Evolutionary conservation across 129 eudicot genomes (phyloP).

Genomic region (Sambucus nigra): DNA sequence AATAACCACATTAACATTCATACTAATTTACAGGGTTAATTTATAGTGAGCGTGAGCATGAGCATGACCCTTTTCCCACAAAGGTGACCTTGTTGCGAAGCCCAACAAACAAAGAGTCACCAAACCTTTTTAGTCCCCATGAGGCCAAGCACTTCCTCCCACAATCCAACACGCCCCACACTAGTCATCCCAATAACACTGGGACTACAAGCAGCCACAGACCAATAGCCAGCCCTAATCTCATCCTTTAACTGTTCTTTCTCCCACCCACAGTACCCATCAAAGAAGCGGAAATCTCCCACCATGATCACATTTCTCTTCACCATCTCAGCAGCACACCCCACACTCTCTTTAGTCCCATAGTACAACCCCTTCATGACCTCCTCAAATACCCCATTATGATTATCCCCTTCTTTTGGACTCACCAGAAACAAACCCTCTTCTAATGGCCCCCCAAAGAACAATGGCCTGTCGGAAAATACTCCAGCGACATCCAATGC

Average conservation of each 20-base stretch:
- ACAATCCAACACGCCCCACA: slow-evolving; percentile 67
- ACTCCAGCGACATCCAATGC: slow-evolving; percentile 43
- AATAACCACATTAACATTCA: no score
- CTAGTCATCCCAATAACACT: slow-evolving; percentile 56
- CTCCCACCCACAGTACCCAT: slow-evolving; percentile 99
- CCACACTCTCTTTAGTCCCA: slow-evolving; percentile 78
- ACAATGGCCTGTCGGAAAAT: slow-evolving; percentile 59
- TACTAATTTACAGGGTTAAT: no score
- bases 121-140: slow-evolving; percentile 56
- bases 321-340: slow-evolving; percentile 91
- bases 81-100: no score
- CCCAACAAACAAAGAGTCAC: slow-evolving; percentile 23
- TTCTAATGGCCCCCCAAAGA: slow-evolving; percentile 85
- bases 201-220: slow-evolving; percentile 81
- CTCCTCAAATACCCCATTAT: slow-evolving; percentile 76
- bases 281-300: slow-evolving; percentile 71
- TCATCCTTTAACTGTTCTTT: slow-evolving; percentile 68
- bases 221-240: slow-evolving; percentile 81
- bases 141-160: slow-evolving; percentile 93
- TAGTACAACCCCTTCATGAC: slow-evolving; percentile 75
- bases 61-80: no score
- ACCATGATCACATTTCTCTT: slow-evolving; percentile 52
- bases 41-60: no score
- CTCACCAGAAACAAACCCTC: slow-evolving; percentile 75
- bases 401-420: slow-evolving; percentile 27